A percentile compares a stretch with the other conserved stretches of the same genome.
These are phyloP conservation scores for Tetrapisispora taiwanensis DNA, from an alignment of 805 yeast species.

Conservation along the genomic window DNA sequence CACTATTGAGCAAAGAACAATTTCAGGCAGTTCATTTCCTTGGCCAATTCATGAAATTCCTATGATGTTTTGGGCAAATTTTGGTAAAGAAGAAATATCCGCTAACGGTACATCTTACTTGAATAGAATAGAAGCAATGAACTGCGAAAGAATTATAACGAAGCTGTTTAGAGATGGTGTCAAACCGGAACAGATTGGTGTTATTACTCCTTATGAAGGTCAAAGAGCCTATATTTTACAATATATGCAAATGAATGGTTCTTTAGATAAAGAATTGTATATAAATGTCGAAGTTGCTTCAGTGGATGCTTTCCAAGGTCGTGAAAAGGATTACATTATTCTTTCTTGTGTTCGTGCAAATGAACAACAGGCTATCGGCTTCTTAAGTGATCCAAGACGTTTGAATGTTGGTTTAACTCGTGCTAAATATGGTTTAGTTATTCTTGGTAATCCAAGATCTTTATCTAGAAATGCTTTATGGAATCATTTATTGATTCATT, in stretches of 20 bases:
- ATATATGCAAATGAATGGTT: slow-evolving; percentile 64
- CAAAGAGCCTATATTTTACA: slow-evolving; percentile 76
- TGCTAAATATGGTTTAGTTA: slow-evolving; percentile 70
- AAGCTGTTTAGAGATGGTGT: slow-evolving; percentile 68
- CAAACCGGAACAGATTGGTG: slow-evolving; percentile 74
- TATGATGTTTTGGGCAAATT: slow-evolving; percentile 93
- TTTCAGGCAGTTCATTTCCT: slow-evolving; percentile 56
- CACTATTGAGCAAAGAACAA: slow-evolving; percentile 57
- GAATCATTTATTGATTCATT: slow-evolving; percentile 69
- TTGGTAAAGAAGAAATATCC: slow-evolving; percentile 82
- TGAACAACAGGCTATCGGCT: slow-evolving; percentile 64
- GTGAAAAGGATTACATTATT: slow-evolving; percentile 88
- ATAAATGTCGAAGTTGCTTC: slow-evolving; percentile 76
- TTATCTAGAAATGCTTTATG: slow-evolving; percentile 62
- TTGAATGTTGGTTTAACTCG: slow-evolving; percentile 83
- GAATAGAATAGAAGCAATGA: slow-evolving; percentile 84
- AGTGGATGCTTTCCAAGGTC: slow-evolving; percentile 98
- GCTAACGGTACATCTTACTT: slow-evolving; percentile 71
- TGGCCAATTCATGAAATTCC: slow-evolving; percentile 82
- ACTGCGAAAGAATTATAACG: slow-evolving; percentile 70
- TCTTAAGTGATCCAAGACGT: slow-evolving; percentile 76
- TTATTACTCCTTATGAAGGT: slow-evolving; percentile 91
- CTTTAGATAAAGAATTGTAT: slow-evolving; percentile 55
- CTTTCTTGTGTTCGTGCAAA: slow-evolving; percentile 93
- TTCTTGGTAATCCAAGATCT: slow-evolving; percentile 78